These are phyloP conservation scores for Anthracocystis setariae DNA, from an alignment of 1,284 basidiomycete species.

Conservation along the genomic window DNA sequence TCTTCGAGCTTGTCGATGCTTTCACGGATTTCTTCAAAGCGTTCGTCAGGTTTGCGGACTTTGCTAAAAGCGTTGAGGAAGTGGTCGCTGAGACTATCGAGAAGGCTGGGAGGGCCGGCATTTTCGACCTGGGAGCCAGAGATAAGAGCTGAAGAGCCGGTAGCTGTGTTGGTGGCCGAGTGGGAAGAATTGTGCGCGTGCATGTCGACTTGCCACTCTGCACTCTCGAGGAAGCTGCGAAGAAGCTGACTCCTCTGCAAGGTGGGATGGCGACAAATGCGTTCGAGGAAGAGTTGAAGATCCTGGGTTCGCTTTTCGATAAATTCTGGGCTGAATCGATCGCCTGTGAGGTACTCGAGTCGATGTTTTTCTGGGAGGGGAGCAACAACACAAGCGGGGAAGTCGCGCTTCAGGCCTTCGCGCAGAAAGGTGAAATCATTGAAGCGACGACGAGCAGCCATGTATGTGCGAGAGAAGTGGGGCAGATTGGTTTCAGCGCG, in stretches of 20 bases:
- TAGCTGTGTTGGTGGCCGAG: slow-evolving; percentile 12
- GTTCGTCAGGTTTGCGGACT: slow-evolving; percentile 94
- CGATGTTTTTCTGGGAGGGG: slow-evolving; percentile 96
- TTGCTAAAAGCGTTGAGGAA: slow-evolving; percentile 93
- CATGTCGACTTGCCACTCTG: slow-evolving; percentile 80
- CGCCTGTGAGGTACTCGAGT: slow-evolving; percentile 90
- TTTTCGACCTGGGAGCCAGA: slow-evolving; percentile 37
- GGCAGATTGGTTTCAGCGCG: slow-evolving; percentile 85
- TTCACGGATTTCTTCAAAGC: slow-evolving; percentile 90
- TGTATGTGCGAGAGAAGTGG: slow-evolving; percentile 76
- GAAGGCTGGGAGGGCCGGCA: slow-evolving; percentile 41
- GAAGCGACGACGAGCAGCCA: slow-evolving; percentile 83
- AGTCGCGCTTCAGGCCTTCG: slow-evolving; percentile 87
- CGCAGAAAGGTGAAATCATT: slow-evolving; percentile 96
- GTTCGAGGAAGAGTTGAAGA: slow-evolving; percentile 89
- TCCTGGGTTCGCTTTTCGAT: slow-evolving; percentile 89
- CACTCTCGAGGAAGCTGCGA: slow-evolving; percentile 91
- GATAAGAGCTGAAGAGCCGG: slow-evolving; percentile 16
- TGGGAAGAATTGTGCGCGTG: slow-evolving; percentile 59
- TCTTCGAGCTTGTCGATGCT: slow-evolving; percentile 95
- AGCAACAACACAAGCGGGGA: slow-evolving; percentile 94
- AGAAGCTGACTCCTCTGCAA: slow-evolving; percentile 90
- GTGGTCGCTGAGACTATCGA: slow-evolving; percentile 91
- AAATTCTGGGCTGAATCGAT: slow-evolving; percentile 95
- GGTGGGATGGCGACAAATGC: slow-evolving; percentile 89